Conservation (phyloP, 106 monocot species). For the Vanilla planifolia region DNA sequence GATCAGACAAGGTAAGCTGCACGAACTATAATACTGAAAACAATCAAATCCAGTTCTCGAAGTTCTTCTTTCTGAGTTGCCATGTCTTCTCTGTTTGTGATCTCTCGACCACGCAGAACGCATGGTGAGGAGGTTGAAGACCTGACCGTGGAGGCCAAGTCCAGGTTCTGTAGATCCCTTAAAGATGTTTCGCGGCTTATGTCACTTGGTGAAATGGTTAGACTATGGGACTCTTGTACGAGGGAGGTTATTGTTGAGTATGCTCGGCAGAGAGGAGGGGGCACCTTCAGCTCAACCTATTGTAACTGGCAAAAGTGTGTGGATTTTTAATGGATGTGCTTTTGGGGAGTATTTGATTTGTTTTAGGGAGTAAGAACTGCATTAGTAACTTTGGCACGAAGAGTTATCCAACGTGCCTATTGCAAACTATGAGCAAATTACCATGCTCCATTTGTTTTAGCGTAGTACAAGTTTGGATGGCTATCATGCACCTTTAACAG, state of each 20-base stretch:
- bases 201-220: conserved; percentile 49
- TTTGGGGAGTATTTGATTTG: no score
- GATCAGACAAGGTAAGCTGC: conserved; percentile 21
- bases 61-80: background rate
- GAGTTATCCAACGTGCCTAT: no score
- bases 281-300: conserved; percentile 44
- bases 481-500: no score
- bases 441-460: no score
- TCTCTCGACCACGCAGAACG: no score
- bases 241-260: conserved; percentile 35
- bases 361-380: no score
- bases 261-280: conserved; percentile 35
- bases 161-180: conserved; percentile 30
- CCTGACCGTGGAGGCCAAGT: conserved; percentile 34
- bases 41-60: background rate
- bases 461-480: no score
- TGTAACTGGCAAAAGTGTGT: conserved; percentile 38
- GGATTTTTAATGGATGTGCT: no score
- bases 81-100: background rate
- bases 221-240: conserved; percentile 35
- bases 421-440: no score
- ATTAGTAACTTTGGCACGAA: no score
- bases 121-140: conserved; percentile 26
- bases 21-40: no score
- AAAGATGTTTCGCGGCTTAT: conserved; percentile 30